Conservation (phyloP, 2,329 filamentous ascomycete genomes). For the Diaporthe ilicicola region DNA sequence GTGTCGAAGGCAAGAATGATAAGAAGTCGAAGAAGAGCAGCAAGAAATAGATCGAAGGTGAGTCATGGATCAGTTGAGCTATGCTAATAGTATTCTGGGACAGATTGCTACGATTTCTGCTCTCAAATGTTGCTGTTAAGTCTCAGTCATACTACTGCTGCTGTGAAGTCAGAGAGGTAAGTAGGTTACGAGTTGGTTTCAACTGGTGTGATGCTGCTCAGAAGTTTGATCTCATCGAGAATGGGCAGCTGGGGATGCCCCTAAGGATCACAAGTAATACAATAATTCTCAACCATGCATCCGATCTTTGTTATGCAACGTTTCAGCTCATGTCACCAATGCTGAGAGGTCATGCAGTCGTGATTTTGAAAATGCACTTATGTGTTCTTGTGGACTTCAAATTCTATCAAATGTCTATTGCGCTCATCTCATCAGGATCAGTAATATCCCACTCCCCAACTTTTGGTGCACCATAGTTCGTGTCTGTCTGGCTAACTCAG, state of each 20-base stretch:
- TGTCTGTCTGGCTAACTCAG: not conserved
- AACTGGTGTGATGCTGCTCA: not conserved
- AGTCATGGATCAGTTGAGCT: constrained; percentile 7
- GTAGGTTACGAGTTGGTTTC: not conserved
- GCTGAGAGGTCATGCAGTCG: no score
- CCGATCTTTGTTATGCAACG: no score
- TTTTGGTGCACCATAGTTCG: not conserved
- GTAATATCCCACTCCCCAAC: not conserved
- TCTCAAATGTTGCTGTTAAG: not conserved
- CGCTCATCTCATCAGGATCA: not conserved
- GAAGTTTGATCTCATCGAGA: not conserved
- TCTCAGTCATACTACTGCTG: not conserved
- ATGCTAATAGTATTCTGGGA: not conserved
- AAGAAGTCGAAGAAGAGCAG: constrained; percentile 22
- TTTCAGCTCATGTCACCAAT: not conserved
- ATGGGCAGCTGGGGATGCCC: no score
- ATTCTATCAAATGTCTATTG: not conserved
- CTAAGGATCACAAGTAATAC: not conserved
- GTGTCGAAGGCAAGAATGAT: not conserved
- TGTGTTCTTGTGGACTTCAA: no score
- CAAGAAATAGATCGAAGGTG: constrained; percentile 10
- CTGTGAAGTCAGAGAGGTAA: not conserved
- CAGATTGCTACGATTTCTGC: not conserved
- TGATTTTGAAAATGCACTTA: not conserved
- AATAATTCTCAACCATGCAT: not conserved